Percentiles rank a stretch among this genome's conserved stretches.
phyloP scores from a whole-genome alignment of 2,329 filamentous ascomycete genomes.

The Rosellinia necatrix region DNA sequence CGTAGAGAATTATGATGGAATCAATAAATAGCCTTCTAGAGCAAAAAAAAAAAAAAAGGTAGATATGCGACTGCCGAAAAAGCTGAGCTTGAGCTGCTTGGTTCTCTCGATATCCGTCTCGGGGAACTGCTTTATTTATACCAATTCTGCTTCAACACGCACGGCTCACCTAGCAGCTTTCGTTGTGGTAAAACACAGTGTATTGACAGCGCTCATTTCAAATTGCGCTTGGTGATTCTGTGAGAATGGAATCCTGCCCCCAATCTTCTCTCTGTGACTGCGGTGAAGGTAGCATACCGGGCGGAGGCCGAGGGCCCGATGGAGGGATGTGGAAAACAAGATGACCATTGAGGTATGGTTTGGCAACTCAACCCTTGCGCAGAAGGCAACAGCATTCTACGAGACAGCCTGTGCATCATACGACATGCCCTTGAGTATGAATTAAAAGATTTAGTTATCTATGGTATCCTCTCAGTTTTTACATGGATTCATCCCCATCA shows the following conservation, averaged over 20 bases:
- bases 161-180: neutral
- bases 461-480: too few relatives aligned
- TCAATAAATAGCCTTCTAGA: too few relatives aligned
- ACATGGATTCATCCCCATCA: too few relatives aligned
- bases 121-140: neutral
- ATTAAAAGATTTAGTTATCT: too few relatives aligned
- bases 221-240: too few relatives aligned
- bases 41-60: neutral
- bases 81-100: neutral
- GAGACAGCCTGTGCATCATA: neutral
- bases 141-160: neutral
- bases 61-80: neutral
- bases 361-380: neutral
- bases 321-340: neutral
- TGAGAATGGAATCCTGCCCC: too few relatives aligned
- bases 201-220: neutral
- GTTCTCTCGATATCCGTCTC: neutral
- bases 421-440: too few relatives aligned
- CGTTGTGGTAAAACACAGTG: neutral
- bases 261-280: too few relatives aligned
- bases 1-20: too few relatives aligned
- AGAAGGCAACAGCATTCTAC: neutral
- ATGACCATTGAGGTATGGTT: neutral
- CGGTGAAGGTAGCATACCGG: neutral
- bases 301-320: slow-evolving; percentile 14